These are phyloP conservation scores for Acanthamoeba lenticulata DNA, from an alignment of 208 protist genomes.

Conservation along the genomic window DNA sequence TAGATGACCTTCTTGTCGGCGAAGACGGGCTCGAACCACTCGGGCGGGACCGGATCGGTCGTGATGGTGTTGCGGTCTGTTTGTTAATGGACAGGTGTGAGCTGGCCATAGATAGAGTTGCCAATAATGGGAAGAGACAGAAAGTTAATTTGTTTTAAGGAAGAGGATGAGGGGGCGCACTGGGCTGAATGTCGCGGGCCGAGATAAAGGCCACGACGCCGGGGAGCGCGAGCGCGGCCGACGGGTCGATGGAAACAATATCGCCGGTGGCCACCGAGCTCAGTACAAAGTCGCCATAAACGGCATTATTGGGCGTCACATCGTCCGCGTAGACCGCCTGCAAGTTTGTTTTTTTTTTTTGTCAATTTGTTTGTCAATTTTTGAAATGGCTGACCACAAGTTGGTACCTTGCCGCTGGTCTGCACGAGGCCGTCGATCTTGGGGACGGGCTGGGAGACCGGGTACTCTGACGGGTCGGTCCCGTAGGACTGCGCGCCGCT, in stretches of 20 bases:
- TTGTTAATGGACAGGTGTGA: too few relatives aligned
- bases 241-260: slow-evolving; percentile 33
- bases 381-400: too few relatives aligned
- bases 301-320: not conserved
- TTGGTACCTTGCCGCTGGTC: not conserved
- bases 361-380: too few relatives aligned
- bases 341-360: too few relatives aligned
- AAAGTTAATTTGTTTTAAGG: not conserved
- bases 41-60: not conserved
- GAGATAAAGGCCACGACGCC: slow-evolving; percentile 64
- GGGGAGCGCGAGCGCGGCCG: not conserved
- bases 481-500: not conserved
- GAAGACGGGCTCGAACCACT: slow-evolving; percentile 9
- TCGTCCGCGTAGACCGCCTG: slow-evolving; percentile 41
- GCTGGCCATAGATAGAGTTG: not conserved
- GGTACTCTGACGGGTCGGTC: slow-evolving; percentile 20
- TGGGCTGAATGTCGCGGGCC: slow-evolving; percentile 54
- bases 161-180: not conserved
- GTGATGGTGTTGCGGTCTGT: not conserved
- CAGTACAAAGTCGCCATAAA: slow-evolving; percentile 68
- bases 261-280: not conserved
- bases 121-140: too few relatives aligned
- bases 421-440: not conserved
- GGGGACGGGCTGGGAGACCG: not conserved
- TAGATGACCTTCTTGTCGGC: slow-evolving; percentile 11